Conservation (phyloP, 2,329 filamentous ascomycete species). For the Phyllosticta ampelicida region DNA sequence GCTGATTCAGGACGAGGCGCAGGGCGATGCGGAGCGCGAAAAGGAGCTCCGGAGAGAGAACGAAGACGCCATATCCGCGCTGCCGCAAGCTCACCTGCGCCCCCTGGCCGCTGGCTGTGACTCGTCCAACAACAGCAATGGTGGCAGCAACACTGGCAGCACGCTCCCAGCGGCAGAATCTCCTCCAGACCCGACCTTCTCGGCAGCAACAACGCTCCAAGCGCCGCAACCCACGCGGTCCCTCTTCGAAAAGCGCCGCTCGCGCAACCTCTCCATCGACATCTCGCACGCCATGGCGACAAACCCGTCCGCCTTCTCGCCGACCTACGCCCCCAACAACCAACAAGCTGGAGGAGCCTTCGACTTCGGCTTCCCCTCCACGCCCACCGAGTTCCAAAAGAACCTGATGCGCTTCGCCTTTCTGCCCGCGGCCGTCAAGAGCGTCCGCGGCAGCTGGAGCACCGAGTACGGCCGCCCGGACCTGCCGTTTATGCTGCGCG, state of each 20-base stretch:
- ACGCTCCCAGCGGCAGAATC: slow-evolving; percentile 18
- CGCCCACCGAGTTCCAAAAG: slow-evolving; percentile 80
- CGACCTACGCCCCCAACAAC: slow-evolving; percentile 23
- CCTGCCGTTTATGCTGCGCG: slow-evolving; percentile 73
- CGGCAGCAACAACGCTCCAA: slow-evolving; percentile 1
- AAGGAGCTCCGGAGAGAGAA: slow-evolving; percentile 70
- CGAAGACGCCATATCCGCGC: slow-evolving; percentile 71
- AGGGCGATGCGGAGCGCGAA: slow-evolving; percentile 68
- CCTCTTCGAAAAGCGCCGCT: slow-evolving; percentile 32
- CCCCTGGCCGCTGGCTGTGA: slow-evolving; percentile 14
- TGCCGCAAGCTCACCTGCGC: slow-evolving; percentile 48
- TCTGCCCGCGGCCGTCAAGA: slow-evolving; percentile 43
- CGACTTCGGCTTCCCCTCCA: slow-evolving; percentile 62
- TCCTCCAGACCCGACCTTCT: slow-evolving; percentile 18
- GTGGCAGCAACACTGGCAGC: neutral
- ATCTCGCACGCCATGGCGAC: slow-evolving; percentile 28
- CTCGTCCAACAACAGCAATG: neutral
- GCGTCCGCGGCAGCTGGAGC: slow-evolving; percentile 61
- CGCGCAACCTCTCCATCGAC: slow-evolving; percentile 33
- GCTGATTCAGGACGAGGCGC: slow-evolving; percentile 69
- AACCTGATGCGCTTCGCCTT: slow-evolving; percentile 86
- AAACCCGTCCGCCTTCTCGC: slow-evolving; percentile 28
- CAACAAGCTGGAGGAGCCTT: slow-evolving; percentile 22
- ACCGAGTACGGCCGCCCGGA: slow-evolving; percentile 89
- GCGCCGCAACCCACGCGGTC: slow-evolving; percentile 4